Conservation (phyloP, 805 yeast genomes). For the Barnettozyma sucrosica region DNA sequence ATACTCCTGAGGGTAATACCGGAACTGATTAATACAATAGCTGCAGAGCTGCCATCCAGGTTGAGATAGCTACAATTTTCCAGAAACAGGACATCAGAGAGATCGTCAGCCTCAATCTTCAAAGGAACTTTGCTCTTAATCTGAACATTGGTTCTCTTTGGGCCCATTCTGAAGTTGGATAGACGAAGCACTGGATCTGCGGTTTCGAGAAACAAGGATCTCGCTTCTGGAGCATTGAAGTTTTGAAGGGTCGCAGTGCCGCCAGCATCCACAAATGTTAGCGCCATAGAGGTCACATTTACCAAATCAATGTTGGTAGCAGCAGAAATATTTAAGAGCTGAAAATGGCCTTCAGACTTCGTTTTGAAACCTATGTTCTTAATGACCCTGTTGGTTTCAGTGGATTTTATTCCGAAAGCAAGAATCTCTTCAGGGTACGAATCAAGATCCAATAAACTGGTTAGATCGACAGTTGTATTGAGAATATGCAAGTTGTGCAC, state of each 20-base stretch:
- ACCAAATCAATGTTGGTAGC: neutral
- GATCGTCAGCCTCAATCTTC: neutral
- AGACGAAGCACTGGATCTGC: neutral
- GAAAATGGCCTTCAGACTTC: neutral
- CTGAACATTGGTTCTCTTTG: neutral
- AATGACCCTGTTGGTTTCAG: neutral
- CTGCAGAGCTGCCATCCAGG: neutral
- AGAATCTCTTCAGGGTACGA: neutral
- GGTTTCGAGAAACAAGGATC: neutral
- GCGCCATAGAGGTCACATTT: neutral
- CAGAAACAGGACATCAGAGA: neutral
- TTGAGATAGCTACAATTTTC: neutral
- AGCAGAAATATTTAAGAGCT: neutral
- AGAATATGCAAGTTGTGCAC: neutral
- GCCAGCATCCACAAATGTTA: neutral
- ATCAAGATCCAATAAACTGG: neutral
- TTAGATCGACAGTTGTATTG: neutral
- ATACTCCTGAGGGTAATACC: neutral
- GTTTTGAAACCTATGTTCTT: neutral
- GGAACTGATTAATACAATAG: neutral
- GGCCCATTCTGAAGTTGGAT: neutral
- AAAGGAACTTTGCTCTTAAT: neutral
- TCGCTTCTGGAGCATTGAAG: neutral
- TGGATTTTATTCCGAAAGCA: neutral
- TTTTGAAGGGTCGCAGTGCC: neutral